Conservation (phyloP, 1,139 yeast genomes). For the Candida sp. region DNA sequence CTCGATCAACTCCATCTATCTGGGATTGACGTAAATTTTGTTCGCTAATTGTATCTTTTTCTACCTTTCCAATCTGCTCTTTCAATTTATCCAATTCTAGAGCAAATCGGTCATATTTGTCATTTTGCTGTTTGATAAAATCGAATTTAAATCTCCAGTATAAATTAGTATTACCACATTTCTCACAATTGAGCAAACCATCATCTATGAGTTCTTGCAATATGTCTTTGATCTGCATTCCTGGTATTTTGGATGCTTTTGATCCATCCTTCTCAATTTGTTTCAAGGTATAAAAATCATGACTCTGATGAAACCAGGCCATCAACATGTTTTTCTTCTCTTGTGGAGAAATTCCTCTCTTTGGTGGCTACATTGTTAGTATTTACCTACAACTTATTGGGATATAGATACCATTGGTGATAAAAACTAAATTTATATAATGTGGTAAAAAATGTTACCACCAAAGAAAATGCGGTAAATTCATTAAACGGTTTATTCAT, state of each 20-base stretch:
- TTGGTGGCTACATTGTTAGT: slow-evolving; percentile 16
- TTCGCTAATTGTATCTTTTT: not conserved
- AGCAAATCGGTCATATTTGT: slow-evolving; percentile 8
- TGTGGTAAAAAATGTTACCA: not conserved
- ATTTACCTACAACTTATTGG: not conserved
- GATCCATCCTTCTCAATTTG: slow-evolving; percentile 48
- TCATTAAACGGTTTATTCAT: not conserved
- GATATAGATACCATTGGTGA: not conserved
- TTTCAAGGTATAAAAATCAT: slow-evolving; percentile 42
- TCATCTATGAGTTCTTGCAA: slow-evolving; percentile 45
- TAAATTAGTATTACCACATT: slow-evolving; percentile 51
- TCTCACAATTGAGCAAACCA: slow-evolving; percentile 43
- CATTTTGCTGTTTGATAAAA: slow-evolving; percentile 12
- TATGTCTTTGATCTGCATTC: slow-evolving; percentile 50
- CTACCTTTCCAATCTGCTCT: slow-evolving; percentile 1
- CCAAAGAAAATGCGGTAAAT: not conserved
- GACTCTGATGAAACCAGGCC: slow-evolving; percentile 36
- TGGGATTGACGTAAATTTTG: not conserved
- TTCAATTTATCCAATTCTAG: slow-evolving; percentile 4
- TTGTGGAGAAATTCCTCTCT: slow-evolving; percentile 31
- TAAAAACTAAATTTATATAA: no score
- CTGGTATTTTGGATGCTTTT: slow-evolving; percentile 40
- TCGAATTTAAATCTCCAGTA: slow-evolving; percentile 50
- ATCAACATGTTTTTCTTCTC: slow-evolving; percentile 37
- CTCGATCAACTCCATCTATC: not conserved